Percentiles rank a stretch among this genome's conserved stretches.
Conservation (phyloP, 2,329 filamentous ascomycete species). For the Fusarium tupiense region DNA sequence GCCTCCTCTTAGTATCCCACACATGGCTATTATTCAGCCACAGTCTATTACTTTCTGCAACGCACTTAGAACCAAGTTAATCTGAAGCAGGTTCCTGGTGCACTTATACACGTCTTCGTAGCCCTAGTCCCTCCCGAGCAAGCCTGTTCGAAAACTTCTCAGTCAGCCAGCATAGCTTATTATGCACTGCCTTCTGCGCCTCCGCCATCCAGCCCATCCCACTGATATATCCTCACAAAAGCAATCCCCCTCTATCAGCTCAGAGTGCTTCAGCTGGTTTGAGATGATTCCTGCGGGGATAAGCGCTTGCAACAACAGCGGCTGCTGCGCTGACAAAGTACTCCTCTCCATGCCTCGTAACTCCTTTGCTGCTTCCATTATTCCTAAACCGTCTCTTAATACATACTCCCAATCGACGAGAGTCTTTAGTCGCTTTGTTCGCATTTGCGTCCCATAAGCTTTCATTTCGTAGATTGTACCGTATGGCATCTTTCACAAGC, state of each 20-base stretch:
- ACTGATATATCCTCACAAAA: rapidly evolving
- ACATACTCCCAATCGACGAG: not conserved
- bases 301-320: conserved; percentile 22
- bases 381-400: not conserved
- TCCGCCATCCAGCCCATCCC: not conserved
- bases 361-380: too few species aligned
- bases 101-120: not conserved
- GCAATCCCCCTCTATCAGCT: too few species aligned
- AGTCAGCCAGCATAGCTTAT: too few species aligned
- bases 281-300: conserved; percentile 2
- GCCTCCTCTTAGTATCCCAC: too few species aligned
- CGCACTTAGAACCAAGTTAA: not conserved
- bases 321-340: conserved; percentile 40
- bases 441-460: not conserved
- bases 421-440: not conserved
- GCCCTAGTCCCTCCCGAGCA: too few species aligned
- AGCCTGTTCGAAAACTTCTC: not conserved
- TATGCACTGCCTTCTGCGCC: too few species aligned
- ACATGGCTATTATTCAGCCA: not conserved
- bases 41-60: not conserved
- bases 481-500: conserved; percentile 44
- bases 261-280: not conserved
- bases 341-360: not conserved
- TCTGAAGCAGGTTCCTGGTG: not conserved
- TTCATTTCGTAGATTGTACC: conserved; percentile 21